Evolutionary conservation across 2,329 filamentous ascomycete genomes (phyloP).

Genomic region (Ilyonectria sp.): DNA sequence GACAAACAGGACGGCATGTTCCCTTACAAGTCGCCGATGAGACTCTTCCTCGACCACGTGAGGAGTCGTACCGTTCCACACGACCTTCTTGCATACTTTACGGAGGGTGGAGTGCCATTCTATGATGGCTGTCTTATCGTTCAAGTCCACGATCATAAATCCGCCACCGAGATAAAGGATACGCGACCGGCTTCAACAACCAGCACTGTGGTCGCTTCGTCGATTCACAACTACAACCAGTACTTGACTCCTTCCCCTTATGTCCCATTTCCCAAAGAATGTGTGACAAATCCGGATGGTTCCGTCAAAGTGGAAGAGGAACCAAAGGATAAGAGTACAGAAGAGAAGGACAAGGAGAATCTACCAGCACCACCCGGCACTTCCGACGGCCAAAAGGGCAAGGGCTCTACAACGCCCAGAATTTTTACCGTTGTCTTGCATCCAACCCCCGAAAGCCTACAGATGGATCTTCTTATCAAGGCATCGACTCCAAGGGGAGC

Average conservation of each 20-base stretch:
- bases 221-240: slow-evolving; percentile 92
- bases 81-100: slow-evolving; percentile 86
- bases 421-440: slow-evolving; percentile 87
- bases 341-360: slow-evolving; percentile 71
- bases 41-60: slow-evolving; percentile 83
- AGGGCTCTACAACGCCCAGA: slow-evolving; percentile 67
- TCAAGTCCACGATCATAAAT: slow-evolving; percentile 90
- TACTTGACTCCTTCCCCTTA: slow-evolving; percentile 92
- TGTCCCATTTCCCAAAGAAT: slow-evolving; percentile 79
- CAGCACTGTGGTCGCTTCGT: slow-evolving; percentile 79
- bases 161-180: slow-evolving; percentile 73
- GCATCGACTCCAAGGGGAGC: slow-evolving; percentile 76
- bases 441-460: slow-evolving; percentile 82
- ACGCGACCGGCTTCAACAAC: slow-evolving; percentile 65
- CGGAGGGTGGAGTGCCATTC: slow-evolving; percentile 80
- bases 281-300: slow-evolving; percentile 55
- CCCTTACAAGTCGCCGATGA: slow-evolving; percentile 93
- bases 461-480: slow-evolving; percentile 83
- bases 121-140: slow-evolving; percentile 98
- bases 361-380: slow-evolving; percentile 63
- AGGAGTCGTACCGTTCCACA: slow-evolving; percentile 85
- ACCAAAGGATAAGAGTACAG: slow-evolving; percentile 43
- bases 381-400: slow-evolving; percentile 60
- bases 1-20: slow-evolving; percentile 96
- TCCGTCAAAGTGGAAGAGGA: slow-evolving; percentile 56